phyloP scores from a whole-genome alignment of 768 basidiomycete genomes.

The Phylloporus arenicola region DNA sequence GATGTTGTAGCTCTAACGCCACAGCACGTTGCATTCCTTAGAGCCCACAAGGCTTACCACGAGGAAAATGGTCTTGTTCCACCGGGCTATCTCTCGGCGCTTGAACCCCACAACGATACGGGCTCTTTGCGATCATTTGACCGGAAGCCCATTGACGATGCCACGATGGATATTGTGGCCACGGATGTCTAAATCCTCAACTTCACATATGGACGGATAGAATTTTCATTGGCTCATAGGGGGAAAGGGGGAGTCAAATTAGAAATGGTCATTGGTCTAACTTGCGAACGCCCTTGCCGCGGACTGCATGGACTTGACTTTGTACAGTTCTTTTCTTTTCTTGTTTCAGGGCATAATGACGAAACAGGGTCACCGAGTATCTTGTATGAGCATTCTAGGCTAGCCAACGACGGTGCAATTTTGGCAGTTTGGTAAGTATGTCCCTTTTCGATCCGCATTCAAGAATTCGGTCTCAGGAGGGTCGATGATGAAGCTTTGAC shows the following conservation, averaged over 20 bases:
- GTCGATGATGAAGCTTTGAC: too few relatives aligned
- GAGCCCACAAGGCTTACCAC: conserved; percentile 18
- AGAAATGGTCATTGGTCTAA: conserved; percentile 2
- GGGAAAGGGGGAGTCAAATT: neutral
- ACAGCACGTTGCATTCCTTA: conserved; percentile 17
- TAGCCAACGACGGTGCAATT: too few relatives aligned
- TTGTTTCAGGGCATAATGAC: conserved; percentile 8
- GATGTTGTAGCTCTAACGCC: conserved; percentile 20
- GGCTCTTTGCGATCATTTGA: conserved; percentile 9
- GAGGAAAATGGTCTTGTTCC: conserved; percentile 24
- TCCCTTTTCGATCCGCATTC: too few relatives aligned
- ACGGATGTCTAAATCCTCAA: conserved; percentile 12
- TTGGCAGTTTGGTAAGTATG: too few relatives aligned
- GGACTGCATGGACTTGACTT: neutral
- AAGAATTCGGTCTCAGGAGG: too few relatives aligned
- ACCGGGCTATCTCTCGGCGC: conserved; percentile 16
- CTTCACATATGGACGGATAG: neutral
- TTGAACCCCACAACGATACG: conserved; percentile 5
- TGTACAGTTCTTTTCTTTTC: conserved; percentile 10
- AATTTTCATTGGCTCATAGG: neutral
- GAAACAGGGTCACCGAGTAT: too few relatives aligned
- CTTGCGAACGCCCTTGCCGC: neutral
- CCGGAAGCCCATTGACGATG: conserved; percentile 4
- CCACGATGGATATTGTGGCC: neutral
- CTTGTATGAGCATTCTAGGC: too few relatives aligned